phyloP scores from a whole-genome alignment of 2,329 filamentous ascomycete genomes.

The Alternaria brassicicola region DNA sequence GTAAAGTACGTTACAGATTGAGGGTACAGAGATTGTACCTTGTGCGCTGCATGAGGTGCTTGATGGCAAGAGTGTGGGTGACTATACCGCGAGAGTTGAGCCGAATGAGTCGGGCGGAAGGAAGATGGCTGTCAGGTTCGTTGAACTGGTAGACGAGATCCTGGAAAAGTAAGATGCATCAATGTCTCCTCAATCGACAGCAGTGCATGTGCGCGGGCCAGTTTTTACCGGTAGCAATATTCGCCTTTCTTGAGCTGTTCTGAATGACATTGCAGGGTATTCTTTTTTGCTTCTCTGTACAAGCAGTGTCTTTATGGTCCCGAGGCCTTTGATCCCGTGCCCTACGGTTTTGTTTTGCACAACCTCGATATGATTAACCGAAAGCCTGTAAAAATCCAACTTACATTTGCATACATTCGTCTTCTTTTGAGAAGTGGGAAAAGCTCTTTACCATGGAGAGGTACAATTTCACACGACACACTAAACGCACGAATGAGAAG shows the following conservation, averaged over 20 bases:
- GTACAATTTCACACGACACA: not conserved
- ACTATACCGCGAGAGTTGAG: conserved; percentile 47
- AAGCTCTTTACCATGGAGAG: not conserved
- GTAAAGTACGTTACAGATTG: too few species aligned
- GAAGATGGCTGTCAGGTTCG: conserved; percentile 43
- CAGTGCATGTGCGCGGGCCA: not conserved
- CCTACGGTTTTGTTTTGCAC: not conserved
- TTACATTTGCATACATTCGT: not conserved
- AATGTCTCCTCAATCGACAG: not conserved
- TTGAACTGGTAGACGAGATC: conserved; percentile 20
- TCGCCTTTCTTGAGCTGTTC: not conserved
- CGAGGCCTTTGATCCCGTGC: not conserved
- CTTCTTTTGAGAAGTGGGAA: not conserved
- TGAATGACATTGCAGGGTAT: not conserved
- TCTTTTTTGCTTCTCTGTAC: not conserved
- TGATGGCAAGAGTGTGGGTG: conserved; percentile 35
- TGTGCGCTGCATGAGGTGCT: conserved; percentile 43
- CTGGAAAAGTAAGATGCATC: not conserved
- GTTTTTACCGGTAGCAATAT: not conserved
- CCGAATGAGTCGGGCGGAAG: conserved; percentile 42
- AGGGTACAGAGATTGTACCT: conserved; percentile 40
- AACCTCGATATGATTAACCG: not conserved
- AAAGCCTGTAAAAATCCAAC: not conserved
- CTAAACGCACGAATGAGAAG: too few species aligned
- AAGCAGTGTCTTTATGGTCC: not conserved